phyloP scores from a whole-genome alignment of 2,329 filamentous ascomycete genomes.

The Leptographium wingfieldii region DNA sequence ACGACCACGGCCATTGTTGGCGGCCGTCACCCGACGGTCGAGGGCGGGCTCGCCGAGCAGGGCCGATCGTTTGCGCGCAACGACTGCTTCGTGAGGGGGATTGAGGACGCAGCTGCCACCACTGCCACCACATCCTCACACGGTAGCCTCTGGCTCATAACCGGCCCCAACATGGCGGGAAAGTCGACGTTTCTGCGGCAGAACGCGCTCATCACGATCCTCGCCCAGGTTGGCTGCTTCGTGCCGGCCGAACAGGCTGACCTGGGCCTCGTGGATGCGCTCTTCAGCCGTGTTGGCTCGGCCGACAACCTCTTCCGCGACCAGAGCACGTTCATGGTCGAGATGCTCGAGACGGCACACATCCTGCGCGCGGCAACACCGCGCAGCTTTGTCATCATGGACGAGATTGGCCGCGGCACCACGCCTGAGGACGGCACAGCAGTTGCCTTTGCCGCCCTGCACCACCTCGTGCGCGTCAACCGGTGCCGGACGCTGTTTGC shows the following conservation, averaged over 20 bases:
- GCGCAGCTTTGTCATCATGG: slow-evolving; percentile 91
- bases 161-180: slow-evolving; percentile 94
- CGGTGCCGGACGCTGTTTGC: slow-evolving; percentile 76
- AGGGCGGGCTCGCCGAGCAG: slow-evolving; percentile 64
- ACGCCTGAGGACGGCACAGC: slow-evolving; percentile 86
- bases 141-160: slow-evolving; percentile 54
- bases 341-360: slow-evolving; percentile 92
- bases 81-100: slow-evolving; percentile 40
- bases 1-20: slow-evolving; percentile 65
- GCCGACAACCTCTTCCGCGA: slow-evolving; percentile 91
- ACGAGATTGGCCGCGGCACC: slow-evolving; percentile 90
- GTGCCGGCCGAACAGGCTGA: slow-evolving; percentile 80
- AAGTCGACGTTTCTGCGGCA: slow-evolving; percentile 95
- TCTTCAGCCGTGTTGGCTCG: slow-evolving; percentile 86
- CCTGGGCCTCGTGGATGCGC: slow-evolving; percentile 85
- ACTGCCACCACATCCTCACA: too few relatives aligned
- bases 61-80: slow-evolving; percentile 52
- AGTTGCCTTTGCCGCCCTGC: slow-evolving; percentile 76
- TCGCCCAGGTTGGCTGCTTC: slow-evolving; percentile 86
- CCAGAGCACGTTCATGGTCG: slow-evolving; percentile 98
- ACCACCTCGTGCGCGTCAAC: slow-evolving; percentile 71
- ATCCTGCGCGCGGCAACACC: slow-evolving; percentile 78
- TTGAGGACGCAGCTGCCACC: slow-evolving; percentile 18
- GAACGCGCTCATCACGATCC: slow-evolving; percentile 85
- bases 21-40: slow-evolving; percentile 86